Evolutionary conservation across 139 green algal genomes (phyloP), one percentile per base, ranked within the genome.

Genomic region (Klebsormidium nitens): DNA sequence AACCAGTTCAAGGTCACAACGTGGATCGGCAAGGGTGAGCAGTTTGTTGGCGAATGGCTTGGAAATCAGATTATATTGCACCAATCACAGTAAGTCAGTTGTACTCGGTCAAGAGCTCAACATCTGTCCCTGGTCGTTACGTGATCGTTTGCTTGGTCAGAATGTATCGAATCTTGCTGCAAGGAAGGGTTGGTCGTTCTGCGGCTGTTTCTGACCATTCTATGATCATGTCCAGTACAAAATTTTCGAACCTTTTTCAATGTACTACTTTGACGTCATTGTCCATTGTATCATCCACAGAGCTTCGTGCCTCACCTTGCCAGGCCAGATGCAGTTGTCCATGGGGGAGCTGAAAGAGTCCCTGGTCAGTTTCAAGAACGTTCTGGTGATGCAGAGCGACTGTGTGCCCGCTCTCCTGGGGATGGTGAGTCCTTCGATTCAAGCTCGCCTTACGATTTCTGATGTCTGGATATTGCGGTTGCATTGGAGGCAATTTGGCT

Each of bases 331-430:
- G 63, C 62, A 67, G 28, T 29, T 78, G 26, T 40, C 48, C 31
- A 78, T 74, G 52, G 63, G 63, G 5, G 72, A 79, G 29, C 32
- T 66, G 64, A 6, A 79, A 4, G 23, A 69, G n/a, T 56, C 72
- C 11, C 32, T 39, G 14, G 62, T 76, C 31, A 55, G 56, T 29
- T 79, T 76, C 50, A 19, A 46, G 31, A 59, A 76, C 2, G 65
- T 36, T 11, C 58, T 76, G 47, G 52, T 28, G 17, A 49, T 35
- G 37, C 26, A 56, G 1, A 46, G n/a, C 5, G 50, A 69, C 37
- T 48, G 76, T 32, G 65, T 79, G 35, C 31, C 72, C 23, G 72
- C 49, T 11, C 48, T 79, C 8, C 49, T 79, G 14, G 64, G 58
- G 19, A 59, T 34, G 50, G 42, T 50, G 42, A 14, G 42, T 8